These are phyloP conservation scores for Dujonia santamariae DNA, from an alignment of 1,139 yeast species.

Conservation along the genomic window DNA sequence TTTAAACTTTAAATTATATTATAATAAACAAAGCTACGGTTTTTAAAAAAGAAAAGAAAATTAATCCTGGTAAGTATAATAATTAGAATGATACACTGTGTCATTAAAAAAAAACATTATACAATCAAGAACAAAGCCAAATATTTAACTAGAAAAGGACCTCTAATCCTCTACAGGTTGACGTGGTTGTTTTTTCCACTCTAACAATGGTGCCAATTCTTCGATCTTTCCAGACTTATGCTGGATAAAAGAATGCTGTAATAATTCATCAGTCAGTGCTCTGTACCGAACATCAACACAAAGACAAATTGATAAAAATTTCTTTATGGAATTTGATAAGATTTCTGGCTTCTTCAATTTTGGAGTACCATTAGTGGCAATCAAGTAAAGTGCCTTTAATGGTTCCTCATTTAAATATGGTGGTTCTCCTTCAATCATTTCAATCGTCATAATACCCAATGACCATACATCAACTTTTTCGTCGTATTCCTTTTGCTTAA, in stretches of 20 bases:
- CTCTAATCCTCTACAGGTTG: too few relatives aligned
- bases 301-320: slow-evolving; percentile 84
- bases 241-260: slow-evolving; percentile 75
- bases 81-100: too few relatives aligned
- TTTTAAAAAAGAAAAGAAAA: too few relatives aligned
- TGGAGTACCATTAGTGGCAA: slow-evolving; percentile 97
- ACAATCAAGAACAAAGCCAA: too few relatives aligned
- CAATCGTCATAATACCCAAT: slow-evolving; percentile 95
- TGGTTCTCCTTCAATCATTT: slow-evolving; percentile 98
- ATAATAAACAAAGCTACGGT: too few relatives aligned
- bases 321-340: slow-evolving; percentile 75
- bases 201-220: slow-evolving; percentile 66
- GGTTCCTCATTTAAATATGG: slow-evolving; percentile 98
- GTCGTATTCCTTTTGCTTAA: slow-evolving; percentile 92
- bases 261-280: slow-evolving; percentile 84
- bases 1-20: too few relatives aligned
- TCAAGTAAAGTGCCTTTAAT: slow-evolving; percentile 54
- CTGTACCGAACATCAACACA: slow-evolving; percentile 94
- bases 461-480: slow-evolving; percentile 99
- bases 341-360: slow-evolving; percentile 84
- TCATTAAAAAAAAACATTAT: too few relatives aligned
- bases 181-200: slow-evolving; percentile 49
- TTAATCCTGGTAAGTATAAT: too few relatives aligned
- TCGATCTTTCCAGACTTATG: slow-evolving; percentile 66
- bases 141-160: too few relatives aligned